Percentiles rank a stretch among this genome's conserved stretches.
Conservation (phyloP, 2,329 filamentous ascomycete genomes). For the Trichocomaceae sp. region DNA sequence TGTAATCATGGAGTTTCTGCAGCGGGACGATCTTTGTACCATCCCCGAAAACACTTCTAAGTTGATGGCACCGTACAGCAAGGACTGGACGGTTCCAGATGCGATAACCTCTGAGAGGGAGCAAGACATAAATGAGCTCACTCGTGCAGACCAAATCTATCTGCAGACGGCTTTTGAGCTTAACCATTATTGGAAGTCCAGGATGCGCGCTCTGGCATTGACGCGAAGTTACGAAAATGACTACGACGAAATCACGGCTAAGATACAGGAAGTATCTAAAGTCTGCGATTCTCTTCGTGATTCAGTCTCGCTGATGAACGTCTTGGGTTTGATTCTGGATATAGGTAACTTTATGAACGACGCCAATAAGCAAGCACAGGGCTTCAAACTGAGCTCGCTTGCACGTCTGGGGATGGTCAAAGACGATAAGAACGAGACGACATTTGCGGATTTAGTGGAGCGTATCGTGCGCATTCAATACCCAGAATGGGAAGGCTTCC, state of each 20-base stretch:
- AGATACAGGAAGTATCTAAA: conserved; percentile 75
- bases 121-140: conserved; percentile 79
- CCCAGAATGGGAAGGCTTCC: conserved; percentile 86
- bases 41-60: conserved; percentile 87
- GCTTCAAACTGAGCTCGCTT: conserved; percentile 95
- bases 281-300: conserved; percentile 87
- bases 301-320: conserved; percentile 90
- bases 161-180: conserved; percentile 88
- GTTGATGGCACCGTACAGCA: conserved; percentile 88
- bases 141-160: conserved; percentile 91
- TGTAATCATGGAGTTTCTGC: conserved; percentile 94
- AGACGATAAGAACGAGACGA: conserved; percentile 97
- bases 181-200: conserved; percentile 97
- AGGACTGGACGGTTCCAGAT: conserved; percentile 89
- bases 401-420: conserved; percentile 94
- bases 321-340: conserved; percentile 89
- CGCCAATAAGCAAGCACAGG: conserved; percentile 93
- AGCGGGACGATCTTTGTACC: conserved; percentile 85
- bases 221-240: conserved; percentile 79
- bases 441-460: conserved; percentile 90
- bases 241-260: conserved; percentile 83
- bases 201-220: conserved; percentile 83
- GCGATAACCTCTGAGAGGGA: conserved; percentile 72
- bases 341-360: conserved; percentile 99
- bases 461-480: conserved; percentile 95